These are phyloP conservation scores for Dichomitus squalens DNA, from an alignment of 1,284 basidiomycete species.

Conservation along the genomic window DNA sequence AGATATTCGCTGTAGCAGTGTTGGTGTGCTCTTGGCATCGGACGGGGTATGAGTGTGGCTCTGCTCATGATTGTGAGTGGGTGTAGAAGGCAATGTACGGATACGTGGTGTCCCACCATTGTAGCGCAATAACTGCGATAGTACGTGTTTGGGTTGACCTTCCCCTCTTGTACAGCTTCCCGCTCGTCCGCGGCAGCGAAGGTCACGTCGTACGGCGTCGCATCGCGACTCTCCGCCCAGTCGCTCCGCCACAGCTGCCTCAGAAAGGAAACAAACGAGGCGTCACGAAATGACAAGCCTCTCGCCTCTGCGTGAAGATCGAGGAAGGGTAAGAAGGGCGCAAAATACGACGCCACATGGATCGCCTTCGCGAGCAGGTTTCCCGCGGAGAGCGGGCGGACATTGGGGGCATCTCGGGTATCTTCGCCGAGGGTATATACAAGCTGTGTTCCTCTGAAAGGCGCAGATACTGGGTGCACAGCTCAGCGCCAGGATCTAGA, in stretches of 20 bases:
- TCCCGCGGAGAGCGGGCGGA: slow-evolving; percentile 45
- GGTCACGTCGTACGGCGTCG: slow-evolving; percentile 50
- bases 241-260: slow-evolving; percentile 48
- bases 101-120: slow-evolving; percentile 34
- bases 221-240: slow-evolving; percentile 51
- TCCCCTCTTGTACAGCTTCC: slow-evolving; percentile 43
- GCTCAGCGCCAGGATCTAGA: neutral
- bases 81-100: too few relatives aligned
- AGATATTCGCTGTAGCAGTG: slow-evolving; percentile 8
- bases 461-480: slow-evolving; percentile 42
- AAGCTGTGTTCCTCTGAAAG: slow-evolving; percentile 51
- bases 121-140: slow-evolving; percentile 46
- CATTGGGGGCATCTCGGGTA: slow-evolving; percentile 41
- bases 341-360: slow-evolving; percentile 46
- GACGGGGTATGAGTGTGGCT: neutral
- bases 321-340: slow-evolving; percentile 44
- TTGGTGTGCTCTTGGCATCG: neutral
- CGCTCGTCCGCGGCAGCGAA: slow-evolving; percentile 48
- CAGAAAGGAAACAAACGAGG: slow-evolving; percentile 36
- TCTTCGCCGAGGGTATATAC: slow-evolving; percentile 51
- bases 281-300: slow-evolving; percentile 41
- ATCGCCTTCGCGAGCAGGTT: slow-evolving; percentile 41
- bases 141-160: slow-evolving; percentile 39
- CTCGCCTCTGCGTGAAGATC: slow-evolving; percentile 50
- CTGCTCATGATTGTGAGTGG: too few relatives aligned